Percentiles rank a stretch among this genome's conserved stretches.
phyloP scores from a whole-genome alignment of 2,329 filamentous ascomycete species.

The Chaetomiaceae sp. region DNA sequence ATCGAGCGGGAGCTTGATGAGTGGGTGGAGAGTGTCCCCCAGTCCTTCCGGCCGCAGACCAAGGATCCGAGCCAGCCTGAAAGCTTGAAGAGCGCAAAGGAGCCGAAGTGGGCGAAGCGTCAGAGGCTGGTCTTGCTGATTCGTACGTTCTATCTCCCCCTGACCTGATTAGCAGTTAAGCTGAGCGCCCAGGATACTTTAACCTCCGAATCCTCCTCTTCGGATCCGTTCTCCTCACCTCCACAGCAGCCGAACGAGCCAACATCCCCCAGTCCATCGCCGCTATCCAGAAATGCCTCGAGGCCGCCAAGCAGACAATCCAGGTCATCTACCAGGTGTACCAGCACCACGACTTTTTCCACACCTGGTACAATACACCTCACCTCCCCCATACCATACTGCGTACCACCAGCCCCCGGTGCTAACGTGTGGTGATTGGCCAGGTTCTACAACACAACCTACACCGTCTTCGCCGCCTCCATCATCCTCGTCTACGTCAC shows the following conservation, averaged over 20 bases:
- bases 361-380: background rate
- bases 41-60: background rate
- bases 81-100: background rate
- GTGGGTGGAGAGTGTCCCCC: background rate
- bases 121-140: conserved; percentile 2
- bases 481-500: conserved; percentile 1
- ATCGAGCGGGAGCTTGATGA: background rate
- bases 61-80: background rate
- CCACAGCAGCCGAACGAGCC: background rate
- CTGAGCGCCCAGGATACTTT: background rate
- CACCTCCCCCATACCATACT: too few species aligned
- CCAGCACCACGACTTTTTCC: conserved; percentile 2
- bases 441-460: conserved; percentile 6
- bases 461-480: conserved; percentile 1
- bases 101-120: background rate
- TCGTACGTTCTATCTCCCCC: background rate
- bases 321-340: conserved; percentile 1
- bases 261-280: background rate
- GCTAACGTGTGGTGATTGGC: too few species aligned
- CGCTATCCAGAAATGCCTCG: background rate
- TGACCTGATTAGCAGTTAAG: background rate
- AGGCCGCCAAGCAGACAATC: background rate
- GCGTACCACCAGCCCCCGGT: too few species aligned
- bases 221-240: background rate
- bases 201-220: background rate